phyloP scores from a whole-genome alignment of 495 filamentous ascomycete genomes.

The Lindgomyces ingoldianus region DNA sequence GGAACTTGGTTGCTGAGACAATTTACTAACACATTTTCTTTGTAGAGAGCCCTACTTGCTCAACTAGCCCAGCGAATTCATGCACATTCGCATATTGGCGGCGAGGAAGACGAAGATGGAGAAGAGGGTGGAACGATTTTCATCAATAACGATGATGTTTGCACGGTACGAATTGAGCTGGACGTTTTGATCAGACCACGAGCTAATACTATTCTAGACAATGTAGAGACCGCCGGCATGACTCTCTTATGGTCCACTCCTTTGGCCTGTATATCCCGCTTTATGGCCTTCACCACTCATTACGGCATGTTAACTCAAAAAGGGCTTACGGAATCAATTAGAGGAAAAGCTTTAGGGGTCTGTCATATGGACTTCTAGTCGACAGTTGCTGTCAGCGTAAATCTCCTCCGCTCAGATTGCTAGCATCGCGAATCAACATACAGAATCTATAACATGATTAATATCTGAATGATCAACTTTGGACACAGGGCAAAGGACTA shows the following conservation, averaged over 20 bases:
- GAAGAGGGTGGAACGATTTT: conserved; percentile 42
- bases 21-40: neutral
- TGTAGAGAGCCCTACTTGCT: conserved; percentile 58
- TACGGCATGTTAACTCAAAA: neutral
- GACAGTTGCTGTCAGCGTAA: neutral
- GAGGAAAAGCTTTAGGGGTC: neutral
- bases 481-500: too few species aligned
- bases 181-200: too few species aligned
- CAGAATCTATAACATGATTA: neutral
- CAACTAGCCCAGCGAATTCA: conserved; percentile 54
- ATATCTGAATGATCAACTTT: too few species aligned
- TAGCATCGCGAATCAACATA: neutral
- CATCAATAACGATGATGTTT: conserved; percentile 47
- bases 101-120: conserved; percentile 20
- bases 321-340: neutral
- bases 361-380: neutral
- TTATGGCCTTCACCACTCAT: too few species aligned
- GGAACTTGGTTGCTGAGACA: neutral
- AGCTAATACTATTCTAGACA: too few species aligned
- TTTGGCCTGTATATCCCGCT: too few species aligned
- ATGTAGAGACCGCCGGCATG: too few species aligned
- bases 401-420: neutral
- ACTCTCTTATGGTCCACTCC: too few species aligned
- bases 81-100: conserved; percentile 34
- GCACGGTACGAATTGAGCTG: neutral